Evolutionary conservation across 768 basidiomycete genomes (phyloP), one percentile per base, ranked within the genome.

Genomic region (Lactarius vividus): DNA sequence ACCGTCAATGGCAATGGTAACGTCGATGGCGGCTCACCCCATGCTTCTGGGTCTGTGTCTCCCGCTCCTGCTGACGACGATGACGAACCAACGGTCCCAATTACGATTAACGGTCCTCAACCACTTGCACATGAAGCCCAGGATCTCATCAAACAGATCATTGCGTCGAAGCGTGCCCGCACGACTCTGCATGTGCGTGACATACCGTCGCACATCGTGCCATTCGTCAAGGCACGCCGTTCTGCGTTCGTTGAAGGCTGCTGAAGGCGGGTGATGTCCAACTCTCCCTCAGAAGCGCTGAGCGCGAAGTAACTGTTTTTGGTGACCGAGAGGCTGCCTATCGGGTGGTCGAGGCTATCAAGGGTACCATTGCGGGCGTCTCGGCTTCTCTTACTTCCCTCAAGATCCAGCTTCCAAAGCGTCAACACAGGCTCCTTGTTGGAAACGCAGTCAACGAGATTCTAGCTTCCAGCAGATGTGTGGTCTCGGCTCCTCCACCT

Each of bases 391-490:
- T 92, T 49, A 88, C 84, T 16, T 82, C 84, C 11, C 76, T 94
- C 72, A 89, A 88, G 76, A 83, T 97, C 53, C 83, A 87, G 31
- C 82, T 98, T 46, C 93, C 94, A 39, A 98, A 94, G 79, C 87
- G 92, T 71, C 95, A 98, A 78, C 97, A 98, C 76, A 89, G 96
- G 72, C 89, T 98, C 67, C 85, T 99, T 58, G 83, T 85, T 42
- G 94, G 92, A 56, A 81, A 84, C 69, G 82, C 88, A 62, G 82
- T 85, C 15, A 89, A 94, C 13, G 89, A 90, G 61, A 88, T 98
- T 71, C 81, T 98, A 79, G 76, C 79, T 37, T 85, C 89, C 75
- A 88, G 87, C 67, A 88, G 84, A 61, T 98, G 96, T 69, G 85
- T 89, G 46, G 89, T 98, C 64, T 79, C 91, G 65, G 82, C 94